Percentiles rank a stretch among this genome's conserved stretches.
Conservation (phyloP, 208 protist species). For the Trypanosomatidae sp. region DNA sequence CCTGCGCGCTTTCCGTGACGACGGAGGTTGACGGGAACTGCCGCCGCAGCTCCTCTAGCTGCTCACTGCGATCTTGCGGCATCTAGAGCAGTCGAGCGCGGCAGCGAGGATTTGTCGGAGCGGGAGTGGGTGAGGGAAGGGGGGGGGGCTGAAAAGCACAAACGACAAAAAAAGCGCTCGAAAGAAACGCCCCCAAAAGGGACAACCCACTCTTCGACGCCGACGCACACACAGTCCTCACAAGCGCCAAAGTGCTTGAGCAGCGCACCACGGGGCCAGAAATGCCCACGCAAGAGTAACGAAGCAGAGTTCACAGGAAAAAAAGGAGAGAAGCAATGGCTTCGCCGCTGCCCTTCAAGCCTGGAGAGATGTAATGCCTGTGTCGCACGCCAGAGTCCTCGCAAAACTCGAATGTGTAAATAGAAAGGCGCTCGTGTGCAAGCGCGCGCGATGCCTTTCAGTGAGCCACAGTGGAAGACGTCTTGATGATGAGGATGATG, state of each 20-base stretch:
- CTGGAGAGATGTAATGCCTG: not conserved
- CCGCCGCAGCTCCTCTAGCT: slow-evolving; percentile 41
- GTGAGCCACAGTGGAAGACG: not conserved
- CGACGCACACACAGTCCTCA: too few species aligned
- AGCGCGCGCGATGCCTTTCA: not conserved
- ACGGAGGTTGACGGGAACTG: slow-evolving; percentile 47
- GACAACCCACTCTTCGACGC: too few species aligned
- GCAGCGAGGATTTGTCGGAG: not conserved
- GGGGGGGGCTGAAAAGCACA: not conserved
- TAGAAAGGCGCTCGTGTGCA: not conserved
- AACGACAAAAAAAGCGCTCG: not conserved
- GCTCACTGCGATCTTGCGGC: slow-evolving; percentile 29
- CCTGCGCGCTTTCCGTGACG: slow-evolving; percentile 39
- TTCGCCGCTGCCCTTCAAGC: not conserved
- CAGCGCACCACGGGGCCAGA: not conserved
- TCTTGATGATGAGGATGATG: not conserved
- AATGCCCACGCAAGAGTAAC: not conserved
- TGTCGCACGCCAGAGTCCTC: not conserved
- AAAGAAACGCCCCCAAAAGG: too few species aligned
- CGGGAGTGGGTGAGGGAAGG: not conserved
- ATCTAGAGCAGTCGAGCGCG: not conserved
- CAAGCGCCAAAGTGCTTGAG: not conserved
- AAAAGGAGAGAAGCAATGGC: not conserved
- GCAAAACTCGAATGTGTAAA: not conserved
- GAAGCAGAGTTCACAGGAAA: not conserved